Evolutionary conservation across 225 moss, liverwort and hornwort species (phyloP).

Genomic region (Thuidium tamariscinum): DNA sequence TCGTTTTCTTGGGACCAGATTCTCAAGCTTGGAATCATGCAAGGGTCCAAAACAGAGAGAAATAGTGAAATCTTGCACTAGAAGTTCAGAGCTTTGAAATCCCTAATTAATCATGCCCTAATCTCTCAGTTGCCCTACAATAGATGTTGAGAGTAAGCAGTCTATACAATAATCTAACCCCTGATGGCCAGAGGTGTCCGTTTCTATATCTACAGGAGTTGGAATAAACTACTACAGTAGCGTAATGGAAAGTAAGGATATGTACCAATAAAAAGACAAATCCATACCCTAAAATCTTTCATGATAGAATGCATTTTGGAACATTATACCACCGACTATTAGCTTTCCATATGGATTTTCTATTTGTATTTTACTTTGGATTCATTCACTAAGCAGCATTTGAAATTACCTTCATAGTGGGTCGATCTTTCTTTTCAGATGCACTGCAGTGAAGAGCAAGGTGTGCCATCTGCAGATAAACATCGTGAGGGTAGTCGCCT

Average conservation of each 20-base stretch:
- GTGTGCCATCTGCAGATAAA: slow-evolving; percentile 1
- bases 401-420: slow-evolving; percentile 19
- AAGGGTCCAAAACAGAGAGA: background rate
- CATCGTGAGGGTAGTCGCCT: slow-evolving; percentile 12
- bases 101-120: background rate
- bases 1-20: background rate
- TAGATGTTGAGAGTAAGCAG: background rate
- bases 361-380: background rate
- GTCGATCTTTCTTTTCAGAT: slow-evolving; percentile 28
- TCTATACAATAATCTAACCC: background rate
- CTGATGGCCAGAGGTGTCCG: background rate
- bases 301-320: background rate
- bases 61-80: background rate
- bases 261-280: background rate
- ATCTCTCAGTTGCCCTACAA: background rate
- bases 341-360: background rate
- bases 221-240: background rate
- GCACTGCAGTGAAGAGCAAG: slow-evolving; percentile 22
- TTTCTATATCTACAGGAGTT: background rate
- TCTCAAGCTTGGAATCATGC: background rate
- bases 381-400: background rate
- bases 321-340: background rate
- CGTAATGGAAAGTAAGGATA: background rate
- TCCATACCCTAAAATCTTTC: background rate
- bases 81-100: background rate